A percentile compares a stretch with the other conserved stretches of the same genome.
Conservation (phyloP, 225 moss, liverwort and hornwort species). For the Pseudoscleropodium purum region DNA sequence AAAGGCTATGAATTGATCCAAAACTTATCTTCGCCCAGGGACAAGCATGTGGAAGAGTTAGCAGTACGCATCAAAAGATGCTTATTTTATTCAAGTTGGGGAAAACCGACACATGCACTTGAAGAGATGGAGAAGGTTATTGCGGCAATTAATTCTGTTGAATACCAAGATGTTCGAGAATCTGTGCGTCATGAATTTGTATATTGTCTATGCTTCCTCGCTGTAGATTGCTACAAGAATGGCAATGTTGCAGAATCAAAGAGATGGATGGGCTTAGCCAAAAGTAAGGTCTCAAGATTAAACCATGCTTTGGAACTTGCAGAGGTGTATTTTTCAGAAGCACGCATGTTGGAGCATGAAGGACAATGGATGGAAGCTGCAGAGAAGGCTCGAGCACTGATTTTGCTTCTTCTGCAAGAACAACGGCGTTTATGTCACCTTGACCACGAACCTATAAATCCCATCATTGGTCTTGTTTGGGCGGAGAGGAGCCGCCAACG, state of each 20-base stretch:
- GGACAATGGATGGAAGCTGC: background rate
- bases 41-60: background rate
- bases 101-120: background rate
- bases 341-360: background rate
- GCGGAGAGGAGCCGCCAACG: background rate
- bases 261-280: background rate
- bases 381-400: background rate
- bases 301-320: background rate
- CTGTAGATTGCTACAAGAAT: background rate
- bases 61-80: background rate
- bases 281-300: background rate
- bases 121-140: background rate
- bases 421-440: background rate
- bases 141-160: background rate
- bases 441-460: background rate
- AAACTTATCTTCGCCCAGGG: background rate
- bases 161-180: background rate
- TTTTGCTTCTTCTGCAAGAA: background rate
- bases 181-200: background rate
- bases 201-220: background rate
- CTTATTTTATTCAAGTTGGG: background rate
- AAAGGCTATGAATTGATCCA: background rate
- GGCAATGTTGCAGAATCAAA: background rate
- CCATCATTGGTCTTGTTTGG: background rate
- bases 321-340: background rate